Evolutionary conservation across 495 filamentous ascomycete species (phyloP).

Genomic region (Podospora bellae-mahoneyi): DNA sequence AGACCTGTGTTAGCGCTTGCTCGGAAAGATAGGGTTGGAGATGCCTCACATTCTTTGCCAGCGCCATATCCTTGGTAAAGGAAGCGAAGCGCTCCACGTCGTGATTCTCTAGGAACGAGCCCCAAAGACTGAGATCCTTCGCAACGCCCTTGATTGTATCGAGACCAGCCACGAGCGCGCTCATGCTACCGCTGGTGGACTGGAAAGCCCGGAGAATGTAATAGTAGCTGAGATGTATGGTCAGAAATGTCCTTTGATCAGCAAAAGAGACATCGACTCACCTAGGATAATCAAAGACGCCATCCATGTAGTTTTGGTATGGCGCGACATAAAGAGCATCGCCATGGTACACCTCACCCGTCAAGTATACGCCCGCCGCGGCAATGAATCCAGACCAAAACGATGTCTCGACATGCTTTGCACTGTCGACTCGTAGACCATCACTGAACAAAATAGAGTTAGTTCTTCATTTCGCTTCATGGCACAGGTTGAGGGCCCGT

Average conservation of each 20-base stretch:
- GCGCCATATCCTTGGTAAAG: conserved; percentile 47
- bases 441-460: conserved; percentile 39
- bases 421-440: conserved; percentile 74
- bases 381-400: conserved; percentile 65
- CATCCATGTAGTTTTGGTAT: conserved; percentile 62
- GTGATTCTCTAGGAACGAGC: conserved; percentile 78
- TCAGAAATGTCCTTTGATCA: not conserved
- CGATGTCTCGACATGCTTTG: conserved; percentile 64
- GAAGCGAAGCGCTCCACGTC: conserved; percentile 67
- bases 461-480: not conserved
- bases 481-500: not conserved
- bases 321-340: conserved; percentile 58
- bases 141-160: conserved; percentile 46
- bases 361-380: conserved; percentile 66
- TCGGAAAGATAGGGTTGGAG: no score
- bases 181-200: conserved; percentile 56
- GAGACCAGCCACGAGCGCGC: conserved; percentile 57
- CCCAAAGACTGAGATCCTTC: conserved; percentile 60
- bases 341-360: conserved; percentile 67
- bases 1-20: conserved; percentile 13
- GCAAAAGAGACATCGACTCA: conserved; percentile 27
- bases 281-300: conserved; percentile 68
- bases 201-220: conserved; percentile 60
- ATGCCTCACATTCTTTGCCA: conserved; percentile 27
- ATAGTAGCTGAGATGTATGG: conserved; percentile 44